Evolutionary conservation across 345 rosid species (phyloP).

Genomic region (Iberis pinnata): DNA sequence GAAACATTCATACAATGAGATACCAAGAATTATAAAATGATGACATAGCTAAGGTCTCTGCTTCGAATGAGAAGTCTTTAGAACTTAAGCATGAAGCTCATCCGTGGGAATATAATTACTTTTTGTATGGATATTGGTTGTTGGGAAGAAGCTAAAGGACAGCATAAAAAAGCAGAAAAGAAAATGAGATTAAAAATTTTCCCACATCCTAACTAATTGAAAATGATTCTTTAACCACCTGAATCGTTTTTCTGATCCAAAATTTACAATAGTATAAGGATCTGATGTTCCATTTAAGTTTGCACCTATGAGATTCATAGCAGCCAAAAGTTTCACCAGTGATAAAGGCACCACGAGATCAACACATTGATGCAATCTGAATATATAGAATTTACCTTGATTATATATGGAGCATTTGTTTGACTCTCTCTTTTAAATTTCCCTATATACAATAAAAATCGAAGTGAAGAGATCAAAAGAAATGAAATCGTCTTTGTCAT

Average conservation of each 20-base stretch:
- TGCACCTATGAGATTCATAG: conserved; percentile 94
- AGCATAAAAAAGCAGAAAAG: conserved; percentile 11
- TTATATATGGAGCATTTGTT: conserved; percentile 60
- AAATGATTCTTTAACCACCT: conserved; percentile 44
- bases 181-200: conserved; percentile 5
- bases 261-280: conserved; percentile 93
- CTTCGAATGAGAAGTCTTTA: not conserved
- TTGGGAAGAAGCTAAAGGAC: conserved; percentile 10
- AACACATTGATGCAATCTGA: not conserved
- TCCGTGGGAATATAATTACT: conserved; percentile 58
- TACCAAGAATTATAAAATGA: not conserved
- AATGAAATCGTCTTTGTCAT: too few relatives aligned
- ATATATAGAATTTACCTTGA: conserved; percentile 22
- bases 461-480: too few relatives aligned
- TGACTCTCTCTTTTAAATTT: conserved; percentile 54
- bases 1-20: not conserved
- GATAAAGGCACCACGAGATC: conserved; percentile 14
- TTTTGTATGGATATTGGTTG: conserved; percentile 10
- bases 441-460: conserved; percentile 54
- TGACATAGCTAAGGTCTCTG: not conserved
- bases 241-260: conserved; percentile 92
- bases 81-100: conserved; percentile 87
- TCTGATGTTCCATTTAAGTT: conserved; percentile 96
- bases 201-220: too few relatives aligned
- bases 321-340: conserved; percentile 85